Percentiles rank a stretch among this genome's conserved stretches.
phyloP scores from a whole-genome alignment of 805 yeast species.

The Kluyveromyces dobzhanskii region DNA sequence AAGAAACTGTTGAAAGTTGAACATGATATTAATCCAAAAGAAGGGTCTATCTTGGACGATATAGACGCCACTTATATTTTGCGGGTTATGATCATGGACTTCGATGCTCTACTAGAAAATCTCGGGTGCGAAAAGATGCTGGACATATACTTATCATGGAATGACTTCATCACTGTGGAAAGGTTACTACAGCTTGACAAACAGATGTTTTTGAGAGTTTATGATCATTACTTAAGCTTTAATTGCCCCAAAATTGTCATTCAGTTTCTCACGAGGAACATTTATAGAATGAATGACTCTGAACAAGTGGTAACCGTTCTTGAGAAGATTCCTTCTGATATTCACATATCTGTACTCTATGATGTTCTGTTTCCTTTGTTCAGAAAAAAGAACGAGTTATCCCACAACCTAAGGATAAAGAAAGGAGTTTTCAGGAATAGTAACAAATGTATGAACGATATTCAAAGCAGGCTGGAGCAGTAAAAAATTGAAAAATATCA shows the following conservation, averaged over 20 bases:
- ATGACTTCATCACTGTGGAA: slow-evolving; percentile 23
- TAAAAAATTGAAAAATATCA: background rate
- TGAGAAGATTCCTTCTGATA: slow-evolving; percentile 13
- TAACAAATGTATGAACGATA: slow-evolving; percentile 4
- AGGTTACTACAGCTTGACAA: slow-evolving; percentile 1
- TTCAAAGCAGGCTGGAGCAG: background rate
- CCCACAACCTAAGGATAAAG: slow-evolving; percentile 10
- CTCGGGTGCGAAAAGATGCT: slow-evolving; percentile 9
- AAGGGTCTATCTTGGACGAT: slow-evolving; percentile 1
- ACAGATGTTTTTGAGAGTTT: slow-evolving; percentile 12
- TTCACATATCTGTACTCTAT: slow-evolving; percentile 10
- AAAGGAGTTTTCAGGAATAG: slow-evolving; percentile 20
- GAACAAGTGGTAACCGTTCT: slow-evolving; percentile 10
- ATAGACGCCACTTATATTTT: slow-evolving; percentile 17
- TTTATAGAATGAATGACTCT: slow-evolving; percentile 6
- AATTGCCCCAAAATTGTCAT: slow-evolving; percentile 8
- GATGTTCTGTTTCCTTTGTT: slow-evolving; percentile 12
- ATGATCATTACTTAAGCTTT: slow-evolving; percentile 13
- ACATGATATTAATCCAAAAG: slow-evolving; percentile 3
- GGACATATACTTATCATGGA: slow-evolving; percentile 13
- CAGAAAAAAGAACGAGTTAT: slow-evolving; percentile 7
- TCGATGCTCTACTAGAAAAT: slow-evolving; percentile 1
- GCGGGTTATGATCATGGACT: slow-evolving; percentile 8
- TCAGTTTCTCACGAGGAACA: slow-evolving; percentile 16
- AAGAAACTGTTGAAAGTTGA: slow-evolving; percentile 5